A percentile compares a stretch with the other conserved stretches of the same genome.
Conservation (phyloP, 140 eudicot genomes). For the Cichorium intybus region DNA sequence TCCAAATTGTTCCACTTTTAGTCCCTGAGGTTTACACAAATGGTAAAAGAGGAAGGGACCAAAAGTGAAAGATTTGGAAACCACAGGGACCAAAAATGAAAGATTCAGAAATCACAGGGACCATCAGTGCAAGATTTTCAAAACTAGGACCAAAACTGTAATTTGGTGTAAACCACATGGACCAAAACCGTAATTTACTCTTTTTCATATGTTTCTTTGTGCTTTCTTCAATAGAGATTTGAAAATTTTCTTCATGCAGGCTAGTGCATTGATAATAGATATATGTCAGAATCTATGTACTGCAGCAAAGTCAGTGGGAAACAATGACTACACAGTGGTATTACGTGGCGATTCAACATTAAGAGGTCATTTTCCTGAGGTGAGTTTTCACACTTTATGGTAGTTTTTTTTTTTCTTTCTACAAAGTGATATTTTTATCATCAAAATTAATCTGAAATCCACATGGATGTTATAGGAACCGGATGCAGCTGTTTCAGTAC, state of each 20-base stretch:
- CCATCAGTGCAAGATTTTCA: too few relatives aligned
- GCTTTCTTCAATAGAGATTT: neutral
- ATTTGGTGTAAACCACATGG: too few relatives aligned
- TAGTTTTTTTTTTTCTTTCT: neutral
- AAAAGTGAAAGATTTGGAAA: too few relatives aligned
- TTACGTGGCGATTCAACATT: constrained; percentile 97
- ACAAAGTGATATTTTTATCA: too few relatives aligned
- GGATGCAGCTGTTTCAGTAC: constrained; percentile 90
- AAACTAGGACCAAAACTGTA: too few relatives aligned
- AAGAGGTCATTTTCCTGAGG: constrained; percentile 99
- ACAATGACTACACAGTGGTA: constrained; percentile 85
- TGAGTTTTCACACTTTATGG: constrained; percentile 24
- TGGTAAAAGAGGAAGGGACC: too few relatives aligned
- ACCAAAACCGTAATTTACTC: too few relatives aligned
- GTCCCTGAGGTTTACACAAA: too few relatives aligned
- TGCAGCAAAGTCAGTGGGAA: constrained; percentile 66
- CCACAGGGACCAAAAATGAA: too few relatives aligned
- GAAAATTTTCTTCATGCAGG: constrained; percentile 46
- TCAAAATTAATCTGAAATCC: too few relatives aligned
- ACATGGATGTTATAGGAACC: constrained; percentile 88
- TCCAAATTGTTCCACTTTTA: too few relatives aligned
- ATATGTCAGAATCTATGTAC: constrained; percentile 66
- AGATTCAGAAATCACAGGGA: too few relatives aligned
- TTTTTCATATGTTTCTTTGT: constrained; percentile 5
- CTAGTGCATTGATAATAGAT: constrained; percentile 63